These are phyloP conservation scores for Passiflora organensis DNA, from an alignment of 345 rosid species.

Conservation along the genomic window DNA sequence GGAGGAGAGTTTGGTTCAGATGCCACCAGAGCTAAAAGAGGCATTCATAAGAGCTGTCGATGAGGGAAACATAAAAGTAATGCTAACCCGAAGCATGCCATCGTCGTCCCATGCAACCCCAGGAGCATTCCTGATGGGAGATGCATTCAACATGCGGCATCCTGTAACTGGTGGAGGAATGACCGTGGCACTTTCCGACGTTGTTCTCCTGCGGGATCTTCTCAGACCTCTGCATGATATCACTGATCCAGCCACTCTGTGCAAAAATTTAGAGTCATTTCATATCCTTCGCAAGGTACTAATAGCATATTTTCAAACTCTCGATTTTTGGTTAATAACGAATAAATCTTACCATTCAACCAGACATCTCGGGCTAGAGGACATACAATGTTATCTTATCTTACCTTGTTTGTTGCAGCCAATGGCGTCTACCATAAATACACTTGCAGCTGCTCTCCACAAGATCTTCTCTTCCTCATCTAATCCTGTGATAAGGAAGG, in stretches of 20 bases:
- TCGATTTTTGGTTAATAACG: no score
- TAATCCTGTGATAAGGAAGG: conserved; percentile 39
- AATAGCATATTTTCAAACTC: no score
- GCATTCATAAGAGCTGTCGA: conserved; percentile 40
- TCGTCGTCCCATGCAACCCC: conserved; percentile 47
- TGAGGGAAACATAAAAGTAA: conserved; percentile 45
- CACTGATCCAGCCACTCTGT: conserved; percentile 36
- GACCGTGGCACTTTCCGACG: conserved; percentile 59
- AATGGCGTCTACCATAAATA: conserved; percentile 44
- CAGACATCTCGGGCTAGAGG: no score
- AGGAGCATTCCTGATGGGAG: conserved; percentile 49
- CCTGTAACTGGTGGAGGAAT: conserved; percentile 64
- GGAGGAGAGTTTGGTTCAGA: conserved; percentile 22
- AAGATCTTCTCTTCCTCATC: conserved; percentile 46
- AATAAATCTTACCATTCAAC: no score
- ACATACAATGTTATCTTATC: no score
- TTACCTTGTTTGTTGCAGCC: no score
- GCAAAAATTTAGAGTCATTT: conserved; percentile 48
- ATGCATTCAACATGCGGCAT: conserved; percentile 62
- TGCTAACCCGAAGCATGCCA: conserved; percentile 64
- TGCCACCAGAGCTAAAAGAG: conserved; percentile 36
- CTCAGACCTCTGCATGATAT: conserved; percentile 40
- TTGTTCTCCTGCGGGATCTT: conserved; percentile 43
- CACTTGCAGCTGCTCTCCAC: conserved; percentile 47
- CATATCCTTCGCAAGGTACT: conserved; percentile 51